Evolutionary conservation across 2,329 filamentous ascomycete species (phyloP).

Genomic region (Fusarium sp.): DNA sequence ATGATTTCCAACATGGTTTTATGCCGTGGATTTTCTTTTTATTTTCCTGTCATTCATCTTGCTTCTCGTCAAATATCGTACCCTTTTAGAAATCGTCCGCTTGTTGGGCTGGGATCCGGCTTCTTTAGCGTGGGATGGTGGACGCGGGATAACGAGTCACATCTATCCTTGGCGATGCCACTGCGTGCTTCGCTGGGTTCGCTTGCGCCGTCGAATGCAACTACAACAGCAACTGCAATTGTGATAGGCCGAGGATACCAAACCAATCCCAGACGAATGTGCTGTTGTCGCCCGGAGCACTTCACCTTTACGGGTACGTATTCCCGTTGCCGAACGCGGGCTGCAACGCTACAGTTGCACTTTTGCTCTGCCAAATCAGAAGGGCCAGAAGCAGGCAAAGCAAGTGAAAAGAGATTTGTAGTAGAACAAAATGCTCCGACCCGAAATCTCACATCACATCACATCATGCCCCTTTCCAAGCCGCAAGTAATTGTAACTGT

Average conservation of each 20-base stretch:
- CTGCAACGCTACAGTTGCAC: slow-evolving; percentile 28
- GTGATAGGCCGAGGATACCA: slow-evolving; percentile 26
- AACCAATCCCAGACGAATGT: slow-evolving; percentile 19
- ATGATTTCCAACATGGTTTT: slow-evolving; percentile 19
- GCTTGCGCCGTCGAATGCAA: slow-evolving; percentile 9
- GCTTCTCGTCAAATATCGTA: slow-evolving; percentile 1
- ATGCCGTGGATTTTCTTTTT: background rate
- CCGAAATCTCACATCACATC: slow-evolving; percentile 16
- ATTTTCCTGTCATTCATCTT: slow-evolving; percentile 5
- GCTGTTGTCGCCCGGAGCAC: slow-evolving; percentile 30
- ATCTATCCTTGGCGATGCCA: slow-evolving; percentile 30
- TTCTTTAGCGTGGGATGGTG: slow-evolving; percentile 23
- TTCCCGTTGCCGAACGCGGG: slow-evolving; percentile 31
- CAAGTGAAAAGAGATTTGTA: background rate
- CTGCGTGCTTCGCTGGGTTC: slow-evolving; percentile 15
- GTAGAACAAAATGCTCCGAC: slow-evolving; percentile 1
- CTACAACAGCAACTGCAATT: background rate
- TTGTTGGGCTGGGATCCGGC: slow-evolving; percentile 19
- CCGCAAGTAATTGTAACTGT: background rate
- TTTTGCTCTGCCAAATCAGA: slow-evolving; percentile 11
- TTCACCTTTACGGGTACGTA: slow-evolving; percentile 33
- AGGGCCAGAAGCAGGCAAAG: background rate
- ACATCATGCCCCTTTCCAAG: slow-evolving; percentile 13
- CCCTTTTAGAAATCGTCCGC: background rate
- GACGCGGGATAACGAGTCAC: slow-evolving; percentile 27